A percentile compares a stretch with the other conserved stretches of the same genome.
phyloP scores from a whole-genome alignment of 441 rosid species.

The Dalechampia spathulata region DNA sequence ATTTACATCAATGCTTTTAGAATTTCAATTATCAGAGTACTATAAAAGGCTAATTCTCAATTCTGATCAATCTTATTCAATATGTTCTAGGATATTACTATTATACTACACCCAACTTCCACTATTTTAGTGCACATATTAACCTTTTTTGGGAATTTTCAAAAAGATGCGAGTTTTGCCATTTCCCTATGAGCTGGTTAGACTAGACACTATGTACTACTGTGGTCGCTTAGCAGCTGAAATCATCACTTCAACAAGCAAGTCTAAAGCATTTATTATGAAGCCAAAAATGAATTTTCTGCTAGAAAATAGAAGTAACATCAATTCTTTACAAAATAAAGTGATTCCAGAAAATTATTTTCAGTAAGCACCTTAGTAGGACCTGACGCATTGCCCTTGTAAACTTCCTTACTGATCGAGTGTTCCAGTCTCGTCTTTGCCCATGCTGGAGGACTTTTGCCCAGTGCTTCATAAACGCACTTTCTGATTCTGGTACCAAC shows the following conservation, averaged over 20 bases:
- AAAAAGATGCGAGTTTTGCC: too few species aligned
- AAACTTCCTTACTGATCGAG: slow-evolving; percentile 95
- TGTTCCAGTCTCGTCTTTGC: slow-evolving; percentile 77
- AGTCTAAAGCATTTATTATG: neutral
- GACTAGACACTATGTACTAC: too few species aligned
- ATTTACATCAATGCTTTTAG: neutral
- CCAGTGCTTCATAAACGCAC: slow-evolving; percentile 86
- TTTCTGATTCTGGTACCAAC: slow-evolving; percentile 98
- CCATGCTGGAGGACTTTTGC: slow-evolving; percentile 90
- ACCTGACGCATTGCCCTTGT: slow-evolving; percentile 99
- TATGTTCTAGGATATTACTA: neutral
- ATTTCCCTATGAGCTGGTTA: too few species aligned
- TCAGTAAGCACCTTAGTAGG: slow-evolving; percentile 80
- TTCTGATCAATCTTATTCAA: neutral
- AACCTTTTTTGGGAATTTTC: neutral
- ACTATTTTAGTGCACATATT: neutral
- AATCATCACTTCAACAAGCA: neutral
- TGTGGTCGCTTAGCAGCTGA: neutral
- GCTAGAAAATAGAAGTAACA: too few species aligned
- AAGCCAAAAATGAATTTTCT: neutral
- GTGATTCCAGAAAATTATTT: too few species aligned
- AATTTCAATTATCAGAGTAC: neutral
- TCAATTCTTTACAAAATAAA: too few species aligned
- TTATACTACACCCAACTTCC: neutral
- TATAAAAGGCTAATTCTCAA: neutral